Base-by-base conservation (phyloP, 257 asterid species). In the Sherardia arvensis region DNA sequence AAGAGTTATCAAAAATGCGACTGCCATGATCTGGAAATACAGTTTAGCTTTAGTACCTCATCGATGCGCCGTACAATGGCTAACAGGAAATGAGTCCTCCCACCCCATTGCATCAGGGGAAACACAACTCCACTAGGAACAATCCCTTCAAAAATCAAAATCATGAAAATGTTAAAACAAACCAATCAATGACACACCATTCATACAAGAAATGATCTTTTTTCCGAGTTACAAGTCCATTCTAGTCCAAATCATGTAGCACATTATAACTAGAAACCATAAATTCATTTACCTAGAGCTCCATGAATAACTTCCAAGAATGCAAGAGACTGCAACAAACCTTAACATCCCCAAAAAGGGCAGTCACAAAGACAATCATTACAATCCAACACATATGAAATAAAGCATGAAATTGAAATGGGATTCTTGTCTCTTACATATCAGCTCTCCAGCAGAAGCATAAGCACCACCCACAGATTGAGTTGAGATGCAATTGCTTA, bases 31-130 rank as follows among this genome's bases (percentile, higher is more conserved):
- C n/a, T 43, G 17, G 47, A 38, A 38, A 9, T 3, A 0, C 51
- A 4, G n/a, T 3, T 3, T 0, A 14, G 4, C 14, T 5, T 8
- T 3, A 36, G 29, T 62, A 91, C 98, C 99, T 85, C 93, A 1
- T 33, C 60, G 67, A 92, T 77, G 33, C 69, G 69, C 30, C 73
- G 74, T 66, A 87, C 88, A 78, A 89, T 51, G 64, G 97, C 99
- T 43, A 87, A 77, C 79, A 92, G 73, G 71, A 87, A 89, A 79
- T 92, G 97, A 69, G 80, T 82, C 82, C 92, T 82, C 73, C 98
- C 99, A 73, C 91, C 95, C 99, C 99, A 89, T 75, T 92, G 99
- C 95, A 89, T 75, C 80, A 92, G 77, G 64, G 99, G 97, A 70
- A 89, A 78, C 69, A 87, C 29, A 55, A 75, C 66, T 29, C 97